Percentiles rank a stretch among this genome's conserved stretches.
phyloP scores from a whole-genome alignment of 2,329 filamentous ascomycete species.

The Zymoseptoria pseudotritici region DNA sequence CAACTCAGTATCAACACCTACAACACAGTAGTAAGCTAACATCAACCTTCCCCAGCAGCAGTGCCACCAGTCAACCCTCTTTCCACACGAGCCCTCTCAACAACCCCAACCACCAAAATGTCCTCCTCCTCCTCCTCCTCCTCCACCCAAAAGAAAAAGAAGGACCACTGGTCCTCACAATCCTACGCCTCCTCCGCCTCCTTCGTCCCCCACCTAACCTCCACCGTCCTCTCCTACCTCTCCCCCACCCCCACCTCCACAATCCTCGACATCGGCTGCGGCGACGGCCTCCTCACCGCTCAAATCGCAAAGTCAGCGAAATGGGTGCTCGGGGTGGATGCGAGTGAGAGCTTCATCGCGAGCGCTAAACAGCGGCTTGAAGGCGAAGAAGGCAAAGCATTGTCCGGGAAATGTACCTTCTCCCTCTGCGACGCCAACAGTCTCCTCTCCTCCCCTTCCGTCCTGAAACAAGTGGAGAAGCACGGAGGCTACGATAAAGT shows the following conservation, averaged over 20 bases:
- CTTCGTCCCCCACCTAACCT: constrained; percentile 37
- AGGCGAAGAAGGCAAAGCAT: too few relatives aligned
- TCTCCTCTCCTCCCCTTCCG: constrained; percentile 21
- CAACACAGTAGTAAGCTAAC: neutral
- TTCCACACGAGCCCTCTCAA: neutral
- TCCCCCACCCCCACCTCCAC: constrained; percentile 26
- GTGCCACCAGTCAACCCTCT: neutral
- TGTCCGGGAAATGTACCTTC: neutral
- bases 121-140: neutral
- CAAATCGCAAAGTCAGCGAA: too few relatives aligned
- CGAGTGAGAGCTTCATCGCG: too few relatives aligned
- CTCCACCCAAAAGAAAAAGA: neutral
- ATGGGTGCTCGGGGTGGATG: too few relatives aligned
- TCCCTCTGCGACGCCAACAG: neutral
- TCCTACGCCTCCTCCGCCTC: constrained; percentile 32
- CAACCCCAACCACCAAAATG: neutral
- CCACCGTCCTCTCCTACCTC: constrained; percentile 33
- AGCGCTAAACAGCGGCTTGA: too few relatives aligned
- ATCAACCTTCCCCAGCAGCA: neutral
- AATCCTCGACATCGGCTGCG: constrained; percentile 36
- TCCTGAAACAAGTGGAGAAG: constrained; percentile 9
- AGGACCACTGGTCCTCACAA: constrained; percentile 28
- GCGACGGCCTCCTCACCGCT: constrained; percentile 35
- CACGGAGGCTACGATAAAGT: constrained; percentile 31
- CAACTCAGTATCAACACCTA: neutral